These are phyloP conservation scores for Inga oerstediana DNA, from an alignment of 306 rosid genomes.

Conservation along the genomic window DNA sequence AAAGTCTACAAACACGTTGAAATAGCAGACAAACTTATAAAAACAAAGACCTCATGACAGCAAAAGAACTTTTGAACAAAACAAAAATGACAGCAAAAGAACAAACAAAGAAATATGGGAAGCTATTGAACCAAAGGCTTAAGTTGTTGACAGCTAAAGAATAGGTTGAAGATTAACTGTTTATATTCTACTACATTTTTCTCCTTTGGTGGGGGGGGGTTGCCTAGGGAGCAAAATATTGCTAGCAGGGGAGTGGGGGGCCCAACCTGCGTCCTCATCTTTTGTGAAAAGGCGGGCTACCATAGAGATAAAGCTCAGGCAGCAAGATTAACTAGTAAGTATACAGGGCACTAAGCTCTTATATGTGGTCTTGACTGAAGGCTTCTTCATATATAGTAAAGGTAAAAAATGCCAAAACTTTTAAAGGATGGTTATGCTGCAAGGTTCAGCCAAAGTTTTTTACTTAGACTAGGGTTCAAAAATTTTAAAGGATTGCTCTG, in stretches of 20 bases:
- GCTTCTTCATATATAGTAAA: not conserved
- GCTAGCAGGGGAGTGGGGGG: too few species aligned
- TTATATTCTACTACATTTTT: not conserved
- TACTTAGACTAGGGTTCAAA: not conserved
- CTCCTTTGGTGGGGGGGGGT: not conserved
- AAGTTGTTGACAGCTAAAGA: conserved; percentile 1
- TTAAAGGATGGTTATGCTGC: too few species aligned
- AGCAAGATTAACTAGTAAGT: not conserved
- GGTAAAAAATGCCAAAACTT: not conserved
- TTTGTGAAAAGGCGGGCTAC: not conserved
- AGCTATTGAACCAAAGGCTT: not conserved
- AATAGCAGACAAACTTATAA: not conserved
- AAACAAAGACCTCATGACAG: not conserved
- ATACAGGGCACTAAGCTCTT: not conserved
- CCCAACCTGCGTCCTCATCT: not conserved
- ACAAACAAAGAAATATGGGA: not conserved
- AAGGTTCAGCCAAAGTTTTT: not conserved
- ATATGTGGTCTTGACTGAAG: not conserved
- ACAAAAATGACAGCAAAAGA: not conserved
- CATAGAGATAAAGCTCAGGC: not conserved
- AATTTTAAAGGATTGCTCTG: not conserved
- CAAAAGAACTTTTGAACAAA: too few species aligned
- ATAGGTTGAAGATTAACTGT: not conserved
- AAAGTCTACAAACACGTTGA: not conserved
- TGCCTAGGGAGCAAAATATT: not conserved